Percentiles rank a stretch among this genome's conserved stretches.
Conservation (phyloP, 2,329 filamentous ascomycete genomes). For the Thelonectria olida region DNA sequence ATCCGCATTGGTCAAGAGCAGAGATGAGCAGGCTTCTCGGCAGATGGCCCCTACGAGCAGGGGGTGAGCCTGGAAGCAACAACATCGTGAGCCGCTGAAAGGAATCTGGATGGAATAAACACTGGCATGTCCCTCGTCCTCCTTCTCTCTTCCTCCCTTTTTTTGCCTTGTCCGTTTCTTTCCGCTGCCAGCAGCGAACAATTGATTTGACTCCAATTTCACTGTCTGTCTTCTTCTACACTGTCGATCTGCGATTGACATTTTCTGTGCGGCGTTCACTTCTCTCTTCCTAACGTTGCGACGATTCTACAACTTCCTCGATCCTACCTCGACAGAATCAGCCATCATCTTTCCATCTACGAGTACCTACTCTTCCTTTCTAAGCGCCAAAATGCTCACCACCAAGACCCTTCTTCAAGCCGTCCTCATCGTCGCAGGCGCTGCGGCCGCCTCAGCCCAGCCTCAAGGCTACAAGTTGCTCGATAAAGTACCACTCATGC, state of each 20-base stretch:
- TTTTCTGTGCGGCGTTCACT: not conserved
- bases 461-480: constrained; percentile 39
- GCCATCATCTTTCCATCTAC: not conserved
- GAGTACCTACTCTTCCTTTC: not conserved
- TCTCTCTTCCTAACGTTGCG: not conserved
- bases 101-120: not conserved
- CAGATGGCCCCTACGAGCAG: too few species aligned
- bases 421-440: constrained; percentile 44
- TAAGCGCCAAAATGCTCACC: constrained; percentile 43
- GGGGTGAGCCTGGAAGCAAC: not conserved
- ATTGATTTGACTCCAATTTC: not conserved
- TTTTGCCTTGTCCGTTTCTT: constrained; percentile 2
- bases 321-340: too few species aligned
- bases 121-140: not conserved
- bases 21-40: too few species aligned
- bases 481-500: constrained; percentile 28
- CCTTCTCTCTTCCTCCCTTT: not conserved
- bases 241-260: constrained; percentile 17
- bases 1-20: not conserved
- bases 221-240: not conserved
- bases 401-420: constrained; percentile 41
- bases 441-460: constrained; percentile 45
- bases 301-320: not conserved
- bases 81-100: not conserved
- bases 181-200: not conserved